Evolutionary conservation across 2,329 filamentous ascomycete species (phyloP), one percentile per base, ranked within the genome.

Genomic region (Hypoxylon sp.): DNA sequence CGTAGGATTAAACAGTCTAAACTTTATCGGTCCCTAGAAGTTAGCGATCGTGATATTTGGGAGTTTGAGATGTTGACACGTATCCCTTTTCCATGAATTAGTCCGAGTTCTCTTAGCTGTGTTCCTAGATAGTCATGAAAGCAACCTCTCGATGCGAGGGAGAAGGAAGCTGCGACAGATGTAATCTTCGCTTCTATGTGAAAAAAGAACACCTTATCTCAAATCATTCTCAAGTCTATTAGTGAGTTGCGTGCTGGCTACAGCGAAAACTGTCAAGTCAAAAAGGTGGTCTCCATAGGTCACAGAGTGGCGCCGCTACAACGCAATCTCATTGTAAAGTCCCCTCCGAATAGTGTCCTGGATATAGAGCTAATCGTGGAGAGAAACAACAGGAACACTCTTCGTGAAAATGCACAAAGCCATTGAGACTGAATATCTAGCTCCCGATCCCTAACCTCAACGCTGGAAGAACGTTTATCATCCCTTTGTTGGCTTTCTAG

Each of bases 1-100:
- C 64, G 52, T 57, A 50, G 46, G 32, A 38, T 32, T 26, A 55
- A 40, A 46, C 53, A 11, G 52, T 58, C 36, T 38, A 46, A 44
- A 42, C 18, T 42, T 48, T 54, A 49, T 44, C 33, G 48, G 48
- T 45, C 16, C 36, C 26, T 33, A 60, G 48, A 22, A 51, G 30
- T 50, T 49, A 32, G 22, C 28, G 40, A 40, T 32, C 30, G 32
- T 42, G 32, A 16, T 36, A 53, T 54, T 54, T 42, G 18, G 28
- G 55, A 18, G 20, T 50, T 40, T 53, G 26, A 46, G 26, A 45
- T 56, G 12, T 50, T 50, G 32, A 22, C n/a, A 48, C 32, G 38
- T 49, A 26, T 52, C 32, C 20, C 18, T 59, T 36, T 54, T 9
- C 22, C 8, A 18, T 38, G 38, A 60, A 40, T 48, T 42, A 28